Base-by-base conservation (phyloP, 202 grass and related monocot genomes). In the Panicum virgatum region DNA sequence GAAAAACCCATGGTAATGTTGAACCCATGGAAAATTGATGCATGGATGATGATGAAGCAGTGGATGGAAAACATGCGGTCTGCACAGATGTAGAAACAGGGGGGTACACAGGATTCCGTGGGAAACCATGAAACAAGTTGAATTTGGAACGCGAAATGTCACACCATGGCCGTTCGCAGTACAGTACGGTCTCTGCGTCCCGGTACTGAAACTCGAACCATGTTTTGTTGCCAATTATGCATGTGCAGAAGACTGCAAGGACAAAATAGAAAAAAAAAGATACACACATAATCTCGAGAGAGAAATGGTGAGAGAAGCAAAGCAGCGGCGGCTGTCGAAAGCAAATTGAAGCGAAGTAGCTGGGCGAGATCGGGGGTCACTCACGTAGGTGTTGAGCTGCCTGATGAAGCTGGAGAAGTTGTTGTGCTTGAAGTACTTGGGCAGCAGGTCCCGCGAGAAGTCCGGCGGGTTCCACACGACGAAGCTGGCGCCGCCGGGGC, bases 371-470 rank as follows among this genome's bases (percentile, higher is more conserved):
- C n/a, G n/a, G 25, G 8, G 9, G 7, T 18, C 32, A 90, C 92
- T 94, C 75, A 94, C 92, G 3, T 91, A 91, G 53, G 92, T 98
- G 77, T 98, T 98, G 72, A 98, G 96, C 82, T 95, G 96, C 86
- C 96, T 77, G 61, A 98, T 92, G 88, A 98, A 98, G 84, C 96
- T 98, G 27, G 96, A 98, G 88, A 98, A 98, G 82, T 98, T 98
- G 83, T 93, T 97, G 88, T 97, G 94, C 88, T 97, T 97, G 92
- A 94, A 98, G 83, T 93, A 98, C 78, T 86, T 91, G 40, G 95
- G 95, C 44, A 98, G 88, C 86, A 98, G 82, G 85, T 91, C 92
- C 61, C 87, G 69, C 0, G 92, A 88, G 80, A 98, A 98, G 38
- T 95, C 92, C 0, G 82, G 86, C 72, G 76, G 92, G 74, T 95